Evolutionary conservation across 2,329 filamentous ascomycete species (phyloP).

Genomic region (Calonectria multiphialidica): DNA sequence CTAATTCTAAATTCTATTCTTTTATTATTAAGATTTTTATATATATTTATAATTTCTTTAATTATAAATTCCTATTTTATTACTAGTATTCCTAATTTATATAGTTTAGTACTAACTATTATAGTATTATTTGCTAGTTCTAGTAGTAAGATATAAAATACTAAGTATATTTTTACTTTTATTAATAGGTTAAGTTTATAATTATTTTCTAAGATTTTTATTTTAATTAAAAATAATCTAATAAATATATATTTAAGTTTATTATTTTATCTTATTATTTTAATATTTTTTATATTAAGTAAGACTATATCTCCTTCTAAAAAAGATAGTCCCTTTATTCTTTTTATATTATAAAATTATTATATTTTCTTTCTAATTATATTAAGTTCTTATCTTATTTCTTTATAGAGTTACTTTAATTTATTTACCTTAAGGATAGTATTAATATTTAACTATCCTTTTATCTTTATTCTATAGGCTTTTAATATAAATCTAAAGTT

Average conservation of each 20-base stretch:
- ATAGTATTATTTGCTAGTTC: constrained; percentile 13
- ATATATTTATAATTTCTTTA: too few relatives aligned
- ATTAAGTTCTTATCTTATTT: background rate
- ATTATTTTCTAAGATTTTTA: too few relatives aligned
- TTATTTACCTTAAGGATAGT: background rate
- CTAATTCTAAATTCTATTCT: too few relatives aligned
- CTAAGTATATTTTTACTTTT: too few relatives aligned
- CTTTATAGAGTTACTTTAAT: background rate
- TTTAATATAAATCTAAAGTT: constrained; percentile 20
- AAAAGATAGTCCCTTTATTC: too few relatives aligned
- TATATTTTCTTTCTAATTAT: too few relatives aligned
- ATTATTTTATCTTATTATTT: background rate
- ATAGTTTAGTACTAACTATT: background rate
- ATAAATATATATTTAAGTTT: background rate
- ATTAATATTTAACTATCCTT: background rate
- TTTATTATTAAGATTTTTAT: too few relatives aligned
- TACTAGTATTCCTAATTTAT: background rate
- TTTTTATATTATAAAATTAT: background rate
- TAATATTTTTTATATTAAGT: background rate
- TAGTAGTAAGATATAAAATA: too few relatives aligned
- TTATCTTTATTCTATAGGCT: constrained; percentile 7
- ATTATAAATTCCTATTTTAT: too few relatives aligned
- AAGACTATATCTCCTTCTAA: too few relatives aligned
- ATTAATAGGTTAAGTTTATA: too few relatives aligned
- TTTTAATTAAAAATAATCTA: background rate